Base-by-base conservation (phyloP, 768 basidiomycete species). In the Mycena latifolia region DNA sequence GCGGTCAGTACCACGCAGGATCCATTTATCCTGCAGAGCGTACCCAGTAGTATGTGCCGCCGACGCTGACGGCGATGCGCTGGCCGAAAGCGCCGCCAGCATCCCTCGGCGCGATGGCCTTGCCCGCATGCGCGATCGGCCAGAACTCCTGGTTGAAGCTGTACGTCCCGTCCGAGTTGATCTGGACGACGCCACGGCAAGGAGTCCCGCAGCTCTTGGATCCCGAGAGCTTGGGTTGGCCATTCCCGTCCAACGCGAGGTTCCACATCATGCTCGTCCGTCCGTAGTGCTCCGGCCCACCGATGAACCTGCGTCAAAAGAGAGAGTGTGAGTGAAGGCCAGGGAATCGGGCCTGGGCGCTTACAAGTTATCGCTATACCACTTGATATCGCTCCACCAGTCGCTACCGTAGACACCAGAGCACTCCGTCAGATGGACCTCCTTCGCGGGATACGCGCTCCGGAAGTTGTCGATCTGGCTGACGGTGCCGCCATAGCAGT, bases 331-430 rank as follows among this genome's bases (percentile, higher is more conserved):
- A 43, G 41, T 8, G 20, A 20, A 20, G n/a, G n/a, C 20, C n/a
- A 20, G 4, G 8, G n/a, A 43, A 20, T 43, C 20, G 6, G 18
- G 20, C 20, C 6, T 20, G 20, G n/a, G 3, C 15, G 15, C 41
- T 20, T n/a, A 43, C 41, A 43, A 4, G 41, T 22, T 43, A 43
- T 43, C 41, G 41, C 41, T 22, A n/a, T 43, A 43, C 20, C n/a
- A 43, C 41, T 87, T 87, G 72, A 87, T 83, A 54, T 87, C 84
- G 62, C 65, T 78, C 86, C 86, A 88, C 84, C 84, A 87, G 70
- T 86, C 83, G 9, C 77, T 77, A 27, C 83, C 82, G 41, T 80
- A 69, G 1, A 74, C 78, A 9, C 86, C 86, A 2, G 84, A 74
- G 65, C 86, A 86, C 66, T 87, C 86, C 7, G 85, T 71, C 5